Conservation (phyloP, 2,329 filamentous ascomycete species). For the Aspergillus nomiae region DNA sequence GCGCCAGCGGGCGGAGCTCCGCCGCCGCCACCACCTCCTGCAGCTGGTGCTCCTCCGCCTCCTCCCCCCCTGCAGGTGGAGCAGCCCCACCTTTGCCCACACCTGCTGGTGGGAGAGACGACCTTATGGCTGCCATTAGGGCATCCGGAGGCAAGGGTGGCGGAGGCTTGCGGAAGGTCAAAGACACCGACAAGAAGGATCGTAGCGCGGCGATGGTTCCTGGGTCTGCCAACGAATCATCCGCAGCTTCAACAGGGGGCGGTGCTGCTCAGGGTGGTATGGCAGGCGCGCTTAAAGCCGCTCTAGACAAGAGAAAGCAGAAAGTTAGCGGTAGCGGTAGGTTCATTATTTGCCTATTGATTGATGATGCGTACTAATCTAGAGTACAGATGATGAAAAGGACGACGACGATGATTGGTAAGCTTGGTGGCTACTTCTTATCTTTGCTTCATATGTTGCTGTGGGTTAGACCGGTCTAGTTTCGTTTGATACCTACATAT, state of each 20-base stretch:
- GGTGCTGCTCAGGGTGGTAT: constrained; percentile 63
- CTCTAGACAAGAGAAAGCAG: constrained; percentile 79
- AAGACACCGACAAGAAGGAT: constrained; percentile 49
- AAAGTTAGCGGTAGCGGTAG: constrained; percentile 95
- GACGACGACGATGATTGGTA: constrained; percentile 51
- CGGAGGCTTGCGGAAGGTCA: constrained; percentile 49
- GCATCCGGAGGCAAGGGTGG: constrained; percentile 58
- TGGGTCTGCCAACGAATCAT: constrained; percentile 59
- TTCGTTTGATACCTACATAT: constrained; percentile 21
- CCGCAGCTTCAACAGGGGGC: constrained; percentile 57
- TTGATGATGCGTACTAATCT: constrained; percentile 25
- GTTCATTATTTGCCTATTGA: constrained; percentile 42
- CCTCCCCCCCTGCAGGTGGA: constrained; percentile 35
- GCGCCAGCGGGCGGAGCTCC: constrained; percentile 44
- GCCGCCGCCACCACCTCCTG: constrained; percentile 37
- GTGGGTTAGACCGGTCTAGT: constrained; percentile 14
- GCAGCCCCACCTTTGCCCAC: constrained; percentile 48
- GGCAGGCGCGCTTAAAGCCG: constrained; percentile 79
- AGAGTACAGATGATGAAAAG: constrained; percentile 46
- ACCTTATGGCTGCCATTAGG: constrained; percentile 51
- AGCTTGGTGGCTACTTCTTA: constrained; percentile 14
- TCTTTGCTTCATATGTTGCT: constrained; percentile 3
- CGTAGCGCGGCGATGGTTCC: constrained; percentile 48
- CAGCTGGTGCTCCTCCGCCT: constrained; percentile 53
- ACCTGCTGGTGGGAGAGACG: constrained; percentile 41